Evolutionary conservation across 495 filamentous ascomycete species (phyloP), one percentile per base, ranked within the genome.

Genomic region (Talaromyces proteolyticus): DNA sequence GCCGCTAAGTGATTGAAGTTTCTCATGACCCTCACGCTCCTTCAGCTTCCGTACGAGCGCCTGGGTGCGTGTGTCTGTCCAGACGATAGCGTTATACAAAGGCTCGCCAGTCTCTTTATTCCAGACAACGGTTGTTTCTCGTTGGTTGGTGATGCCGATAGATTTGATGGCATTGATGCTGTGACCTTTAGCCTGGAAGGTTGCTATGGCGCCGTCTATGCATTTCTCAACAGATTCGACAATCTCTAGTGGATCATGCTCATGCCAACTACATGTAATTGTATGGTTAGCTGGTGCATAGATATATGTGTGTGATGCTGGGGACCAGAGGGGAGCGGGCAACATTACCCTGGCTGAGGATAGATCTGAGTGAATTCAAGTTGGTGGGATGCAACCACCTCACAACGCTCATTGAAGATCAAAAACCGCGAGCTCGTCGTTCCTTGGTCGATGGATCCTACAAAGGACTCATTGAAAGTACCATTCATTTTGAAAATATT

Each of bases 51-150:
- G 78, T 19, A 93, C 90, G 38, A 97, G 74, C 8, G 73, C 60
- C 41, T 84, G 82, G 20, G 91, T 95, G 53, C 92, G 79, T 1
- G 92, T 96, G 60, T 97, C 92, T 10, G 92, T 87, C 92, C 92
- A 97, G 29, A 89, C 92, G 57, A 97, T 86, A 45, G 91, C 92
- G 65, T 94, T 92, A 66, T 89, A 77, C 8, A 97, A 76, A 2
- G 90, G 80, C 57, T 95, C 81, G 49, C 92, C 92, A 7, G 91
- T 95, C 51, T 80, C 77, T 49, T 73, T 79, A 64, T 97, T 89
- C 92, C 92, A 97, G 17, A 93, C 85, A 3, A 97, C 77, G 0
- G 87, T 95, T 34, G 92, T 97, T 74, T 97, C 92, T 56, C 92
- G 83, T 69, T 97, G 92, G 68, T 92, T 96, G 44, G 92, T 95